These are phyloP conservation scores for Fonsecaea pedrosoi DNA, from an alignment of 2,329 filamentous ascomycete species.

Conservation along the genomic window DNA sequence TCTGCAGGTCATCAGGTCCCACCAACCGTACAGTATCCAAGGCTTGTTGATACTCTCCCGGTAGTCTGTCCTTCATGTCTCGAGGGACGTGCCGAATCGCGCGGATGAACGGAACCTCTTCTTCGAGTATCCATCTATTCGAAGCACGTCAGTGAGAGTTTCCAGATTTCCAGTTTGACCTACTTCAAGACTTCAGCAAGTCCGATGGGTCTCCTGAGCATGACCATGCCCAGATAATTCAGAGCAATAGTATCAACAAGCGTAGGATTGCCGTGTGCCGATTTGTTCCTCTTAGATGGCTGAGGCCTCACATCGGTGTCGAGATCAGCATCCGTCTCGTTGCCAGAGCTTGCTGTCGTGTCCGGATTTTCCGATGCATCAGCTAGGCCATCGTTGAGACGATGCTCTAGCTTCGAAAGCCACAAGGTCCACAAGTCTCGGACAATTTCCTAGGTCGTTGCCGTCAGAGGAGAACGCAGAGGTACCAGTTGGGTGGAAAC, in stretches of 20 bases:
- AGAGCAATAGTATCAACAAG: slow-evolving; percentile 77
- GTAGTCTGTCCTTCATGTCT: slow-evolving; percentile 54
- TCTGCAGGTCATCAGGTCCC: slow-evolving; percentile 66
- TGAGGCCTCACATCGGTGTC: slow-evolving; percentile 42
- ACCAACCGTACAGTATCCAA: slow-evolving; percentile 53
- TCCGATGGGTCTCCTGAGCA: slow-evolving; percentile 78
- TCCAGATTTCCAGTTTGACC: background rate
- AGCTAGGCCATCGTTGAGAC: slow-evolving; percentile 20
- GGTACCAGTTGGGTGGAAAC: background rate
- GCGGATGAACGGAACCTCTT: slow-evolving; percentile 74
- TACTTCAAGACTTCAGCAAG: slow-evolving; percentile 71
- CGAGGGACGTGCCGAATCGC: slow-evolving; percentile 58
- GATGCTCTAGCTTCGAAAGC: slow-evolving; percentile 60
- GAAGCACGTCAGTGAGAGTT: slow-evolving; percentile 41
- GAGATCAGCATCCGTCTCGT: slow-evolving; percentile 41
- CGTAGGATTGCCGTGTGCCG: slow-evolving; percentile 59
- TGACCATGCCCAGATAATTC: slow-evolving; percentile 78
- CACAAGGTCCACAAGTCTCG: slow-evolving; percentile 85
- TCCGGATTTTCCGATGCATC: slow-evolving; percentile 11
- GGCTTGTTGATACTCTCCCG: slow-evolving; percentile 48
- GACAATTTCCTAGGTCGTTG: slow-evolving; percentile 61
- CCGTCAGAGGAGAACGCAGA: background rate
- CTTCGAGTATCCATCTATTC: slow-evolving; percentile 66
- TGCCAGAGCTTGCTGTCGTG: slow-evolving; percentile 45
- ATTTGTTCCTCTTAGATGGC: slow-evolving; percentile 46